phyloP scores from a whole-genome alignment of 177 flowering plant species.

The Vitis hybrid region DNA sequence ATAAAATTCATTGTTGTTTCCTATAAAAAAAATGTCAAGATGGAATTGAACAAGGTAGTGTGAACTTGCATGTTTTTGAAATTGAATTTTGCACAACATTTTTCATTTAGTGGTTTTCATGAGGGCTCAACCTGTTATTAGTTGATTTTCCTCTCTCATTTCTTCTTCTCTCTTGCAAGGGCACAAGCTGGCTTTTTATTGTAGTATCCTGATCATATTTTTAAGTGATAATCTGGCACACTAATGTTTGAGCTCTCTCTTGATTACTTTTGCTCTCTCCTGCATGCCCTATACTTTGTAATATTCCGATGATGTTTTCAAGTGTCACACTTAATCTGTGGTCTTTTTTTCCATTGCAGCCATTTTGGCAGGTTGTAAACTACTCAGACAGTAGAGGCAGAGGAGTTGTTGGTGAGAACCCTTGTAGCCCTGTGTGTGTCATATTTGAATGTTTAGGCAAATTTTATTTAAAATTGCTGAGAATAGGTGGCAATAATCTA shows the following conservation, averaged over 20 bases:
- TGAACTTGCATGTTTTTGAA: neutral
- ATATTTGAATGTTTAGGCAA: neutral
- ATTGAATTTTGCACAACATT: neutral
- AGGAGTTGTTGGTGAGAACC: slow-evolving; percentile 89
- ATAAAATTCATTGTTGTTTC: too few relatives aligned
- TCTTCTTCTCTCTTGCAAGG: too few relatives aligned
- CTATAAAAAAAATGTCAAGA: too few relatives aligned
- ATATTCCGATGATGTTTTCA: neutral
- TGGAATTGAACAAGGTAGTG: too few relatives aligned
- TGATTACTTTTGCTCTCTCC: too few relatives aligned
- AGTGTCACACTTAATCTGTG: neutral
- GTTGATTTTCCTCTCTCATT: neutral
- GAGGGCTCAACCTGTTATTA: neutral
- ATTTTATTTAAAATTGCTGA: neutral
- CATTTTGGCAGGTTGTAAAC: slow-evolving; percentile 79
- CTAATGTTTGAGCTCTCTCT: too few relatives aligned
- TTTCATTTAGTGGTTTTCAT: neutral
- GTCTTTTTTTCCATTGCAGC: slow-evolving; percentile 51
- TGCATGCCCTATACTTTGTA: too few relatives aligned
- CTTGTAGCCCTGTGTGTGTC: neutral
- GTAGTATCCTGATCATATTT: neutral
- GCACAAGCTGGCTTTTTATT: too few relatives aligned
- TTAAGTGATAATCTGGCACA: neutral
- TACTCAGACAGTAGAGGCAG: slow-evolving; percentile 52
- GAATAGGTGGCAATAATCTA: neutral